phyloP scores from a whole-genome alignment of 768 basidiomycete genomes.

The Termitomyces sp. region DNA sequence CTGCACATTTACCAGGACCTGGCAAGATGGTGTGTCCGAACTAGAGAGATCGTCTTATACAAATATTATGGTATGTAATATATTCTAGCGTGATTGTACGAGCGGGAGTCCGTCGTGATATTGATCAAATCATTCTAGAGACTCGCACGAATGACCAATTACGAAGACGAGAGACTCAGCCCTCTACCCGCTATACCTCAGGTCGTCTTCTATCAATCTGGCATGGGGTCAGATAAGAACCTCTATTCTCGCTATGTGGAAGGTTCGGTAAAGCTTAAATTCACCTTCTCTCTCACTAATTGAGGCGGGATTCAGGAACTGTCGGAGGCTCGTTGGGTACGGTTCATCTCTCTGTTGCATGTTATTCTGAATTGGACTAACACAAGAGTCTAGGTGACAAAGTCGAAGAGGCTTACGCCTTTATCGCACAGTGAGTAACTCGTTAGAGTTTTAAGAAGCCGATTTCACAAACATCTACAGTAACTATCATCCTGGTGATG shows the following conservation, averaged over 20 bases:
- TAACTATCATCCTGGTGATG: slow-evolving; percentile 71
- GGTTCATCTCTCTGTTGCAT: not conserved
- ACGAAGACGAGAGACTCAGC: slow-evolving; percentile 42
- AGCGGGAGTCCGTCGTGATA: not conserved
- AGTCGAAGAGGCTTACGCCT: slow-evolving; percentile 78
- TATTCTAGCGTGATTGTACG: not conserved
- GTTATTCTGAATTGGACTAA: too few relatives aligned
- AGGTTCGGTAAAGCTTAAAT: not conserved
- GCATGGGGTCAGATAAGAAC: slow-evolving; percentile 57
- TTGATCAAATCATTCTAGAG: slow-evolving; percentile 34
- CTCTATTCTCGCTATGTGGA: slow-evolving; percentile 51
- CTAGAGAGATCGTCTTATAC: slow-evolving; percentile 48
- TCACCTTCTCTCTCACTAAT: slow-evolving; percentile 6
- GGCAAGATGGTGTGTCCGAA: slow-evolving; percentile 62
- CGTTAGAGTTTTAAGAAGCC: not conserved
- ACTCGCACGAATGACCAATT: slow-evolving; percentile 50
- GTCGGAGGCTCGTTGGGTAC: slow-evolving; percentile 63
- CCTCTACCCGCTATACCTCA: slow-evolving; percentile 45
- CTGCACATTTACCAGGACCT: slow-evolving; percentile 45
- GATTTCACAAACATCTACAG: slow-evolving; percentile 30
- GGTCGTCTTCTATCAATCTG: slow-evolving; percentile 63
- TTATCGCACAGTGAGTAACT: slow-evolving; percentile 68
- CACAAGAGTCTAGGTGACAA: slow-evolving; percentile 49
- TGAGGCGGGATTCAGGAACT: slow-evolving; percentile 41
- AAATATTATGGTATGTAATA: slow-evolving; percentile 50